Evolutionary conservation across 1,284 basidiomycete genomes (phyloP).

Genomic region (Cryptococcus deneoformans): DNA sequence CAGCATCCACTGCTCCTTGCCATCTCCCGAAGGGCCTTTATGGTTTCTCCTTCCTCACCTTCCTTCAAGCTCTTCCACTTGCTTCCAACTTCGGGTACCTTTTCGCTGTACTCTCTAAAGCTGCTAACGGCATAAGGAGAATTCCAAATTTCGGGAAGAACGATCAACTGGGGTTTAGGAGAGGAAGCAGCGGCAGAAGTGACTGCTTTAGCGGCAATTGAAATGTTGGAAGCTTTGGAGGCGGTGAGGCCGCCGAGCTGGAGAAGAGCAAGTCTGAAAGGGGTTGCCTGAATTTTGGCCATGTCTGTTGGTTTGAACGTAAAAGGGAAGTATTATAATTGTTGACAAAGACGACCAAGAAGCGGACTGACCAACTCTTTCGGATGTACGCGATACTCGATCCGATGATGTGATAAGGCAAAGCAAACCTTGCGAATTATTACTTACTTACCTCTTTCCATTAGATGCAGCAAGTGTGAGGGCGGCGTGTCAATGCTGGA

Average conservation of each 20-base stretch:
- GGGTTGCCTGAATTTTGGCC: constrained; percentile 52
- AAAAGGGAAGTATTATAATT: too few relatives aligned
- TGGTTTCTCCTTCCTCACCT: constrained; percentile 61
- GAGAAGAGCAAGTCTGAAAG: constrained; percentile 79
- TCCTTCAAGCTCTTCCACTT: constrained; percentile 33
- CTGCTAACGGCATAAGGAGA: constrained; percentile 87
- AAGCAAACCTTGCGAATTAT: too few relatives aligned
- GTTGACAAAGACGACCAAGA: too few relatives aligned
- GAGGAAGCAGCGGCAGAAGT: constrained; percentile 59
- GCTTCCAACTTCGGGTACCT: constrained; percentile 55
- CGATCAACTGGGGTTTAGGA: constrained; percentile 69
- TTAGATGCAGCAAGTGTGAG: neutral
- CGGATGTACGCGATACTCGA: too few relatives aligned
- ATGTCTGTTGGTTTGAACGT: constrained; percentile 12
- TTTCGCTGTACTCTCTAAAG: constrained; percentile 82
- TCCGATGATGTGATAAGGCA: too few relatives aligned
- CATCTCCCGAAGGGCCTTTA: constrained; percentile 74
- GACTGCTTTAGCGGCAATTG: constrained; percentile 75
- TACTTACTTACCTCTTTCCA: too few relatives aligned
- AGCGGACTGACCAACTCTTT: too few relatives aligned
- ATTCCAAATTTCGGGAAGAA: constrained; percentile 98
- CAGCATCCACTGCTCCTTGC: constrained; percentile 81
- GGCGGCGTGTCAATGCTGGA: neutral
- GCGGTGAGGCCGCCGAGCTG: constrained; percentile 71
- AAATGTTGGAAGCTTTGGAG: constrained; percentile 71